These are phyloP conservation scores for Dalbergia oliveri DNA, from an alignment of 306 rosid species.

Conservation along the genomic window DNA sequence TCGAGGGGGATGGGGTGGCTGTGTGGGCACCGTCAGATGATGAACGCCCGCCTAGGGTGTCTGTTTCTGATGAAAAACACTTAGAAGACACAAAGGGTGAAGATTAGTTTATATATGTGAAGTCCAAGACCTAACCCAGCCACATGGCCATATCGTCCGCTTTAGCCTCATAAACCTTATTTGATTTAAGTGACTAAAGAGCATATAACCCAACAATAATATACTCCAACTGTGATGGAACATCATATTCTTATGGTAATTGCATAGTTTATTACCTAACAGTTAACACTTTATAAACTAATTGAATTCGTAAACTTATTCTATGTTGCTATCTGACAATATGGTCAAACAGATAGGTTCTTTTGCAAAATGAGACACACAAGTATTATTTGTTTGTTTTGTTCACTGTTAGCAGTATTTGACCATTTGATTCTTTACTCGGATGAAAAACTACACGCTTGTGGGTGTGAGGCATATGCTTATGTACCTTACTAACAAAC, in stretches of 20 bases:
- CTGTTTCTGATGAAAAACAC: no score
- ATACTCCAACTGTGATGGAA: conserved; percentile 44
- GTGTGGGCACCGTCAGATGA: no score
- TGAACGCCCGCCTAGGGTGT: no score
- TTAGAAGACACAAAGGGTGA: no score
- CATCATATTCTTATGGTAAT: conserved; percentile 11
- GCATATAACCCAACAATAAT: no score
- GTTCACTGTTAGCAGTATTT: conserved; percentile 26
- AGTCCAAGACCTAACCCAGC: no score
- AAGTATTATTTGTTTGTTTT: neutral
- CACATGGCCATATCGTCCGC: no score
- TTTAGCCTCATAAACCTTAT: no score
- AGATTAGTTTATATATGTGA: no score
- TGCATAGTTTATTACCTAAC: neutral
- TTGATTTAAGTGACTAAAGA: no score
- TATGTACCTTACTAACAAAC: conserved; percentile 32
- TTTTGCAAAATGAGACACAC: neutral
- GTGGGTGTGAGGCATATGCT: conserved; percentile 40
- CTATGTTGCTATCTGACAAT: neutral
- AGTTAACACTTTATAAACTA: neutral
- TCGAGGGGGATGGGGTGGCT: no score
- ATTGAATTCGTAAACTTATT: neutral
- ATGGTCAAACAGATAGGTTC: neutral
- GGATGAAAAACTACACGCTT: conserved; percentile 4
- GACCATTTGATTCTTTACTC: conserved; percentile 9